Evolutionary conservation across 2,329 filamentous ascomycete species (phyloP).

Genomic region (Beauveria sp.): DNA sequence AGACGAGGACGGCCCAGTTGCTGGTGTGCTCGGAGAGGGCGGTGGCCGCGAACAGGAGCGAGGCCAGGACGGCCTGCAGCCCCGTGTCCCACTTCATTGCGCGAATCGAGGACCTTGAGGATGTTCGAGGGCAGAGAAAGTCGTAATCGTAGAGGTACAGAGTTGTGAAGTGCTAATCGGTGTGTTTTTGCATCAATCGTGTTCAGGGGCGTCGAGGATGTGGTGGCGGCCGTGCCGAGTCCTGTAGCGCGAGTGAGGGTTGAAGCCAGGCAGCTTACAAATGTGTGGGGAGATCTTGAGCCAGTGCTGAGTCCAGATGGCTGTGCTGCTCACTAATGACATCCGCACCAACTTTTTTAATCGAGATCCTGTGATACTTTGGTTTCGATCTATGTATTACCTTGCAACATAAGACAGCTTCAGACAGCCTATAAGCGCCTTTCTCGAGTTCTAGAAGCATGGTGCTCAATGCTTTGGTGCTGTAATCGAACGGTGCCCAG

Average conservation of each 20-base stretch:
- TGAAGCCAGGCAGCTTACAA: conserved; percentile 5
- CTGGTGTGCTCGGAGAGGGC: conserved; percentile 75
- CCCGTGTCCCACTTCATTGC: conserved; percentile 44
- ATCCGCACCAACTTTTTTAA: not conserved
- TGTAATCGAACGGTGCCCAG: too few relatives aligned
- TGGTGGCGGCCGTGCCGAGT: not conserved
- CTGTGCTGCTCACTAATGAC: not conserved
- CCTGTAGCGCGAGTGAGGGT: not conserved
- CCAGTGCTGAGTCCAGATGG: not conserved
- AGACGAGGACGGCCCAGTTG: conserved; percentile 99
- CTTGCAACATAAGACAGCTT: not conserved
- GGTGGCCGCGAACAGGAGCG: conserved; percentile 37
- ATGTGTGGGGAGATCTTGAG: conserved; percentile 1
- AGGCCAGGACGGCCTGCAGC: conserved; percentile 40
- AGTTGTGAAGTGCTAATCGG: not conserved
- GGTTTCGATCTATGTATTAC: not conserved
- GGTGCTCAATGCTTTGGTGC: not conserved
- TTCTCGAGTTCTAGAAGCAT: not conserved
- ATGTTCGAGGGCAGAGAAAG: not conserved
- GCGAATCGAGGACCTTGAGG: not conserved
- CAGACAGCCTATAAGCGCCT: not conserved
- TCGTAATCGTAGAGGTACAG: not conserved
- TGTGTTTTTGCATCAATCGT: not conserved
- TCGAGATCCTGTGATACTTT: too few relatives aligned
- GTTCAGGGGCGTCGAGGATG: not conserved